Percentiles rank a stretch among this genome's conserved stretches.
These are phyloP conservation scores for Fusarium burgessii DNA, from an alignment of 2,329 filamentous ascomycete genomes.

Conservation along the genomic window DNA sequence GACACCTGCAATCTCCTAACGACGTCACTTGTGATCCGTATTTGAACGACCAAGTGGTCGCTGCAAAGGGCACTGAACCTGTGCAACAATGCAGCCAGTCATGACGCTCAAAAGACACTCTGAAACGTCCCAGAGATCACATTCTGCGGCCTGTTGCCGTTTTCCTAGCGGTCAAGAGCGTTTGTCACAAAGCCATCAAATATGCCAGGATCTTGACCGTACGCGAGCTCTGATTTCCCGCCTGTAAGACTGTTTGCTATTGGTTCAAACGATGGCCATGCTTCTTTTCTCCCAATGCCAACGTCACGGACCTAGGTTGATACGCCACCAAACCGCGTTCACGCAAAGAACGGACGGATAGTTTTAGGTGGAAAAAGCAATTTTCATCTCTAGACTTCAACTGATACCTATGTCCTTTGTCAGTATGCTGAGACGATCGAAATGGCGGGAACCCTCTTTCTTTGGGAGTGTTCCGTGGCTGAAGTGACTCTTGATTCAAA, in stretches of 20 bases:
- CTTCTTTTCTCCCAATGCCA: background rate
- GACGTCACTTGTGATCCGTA: background rate
- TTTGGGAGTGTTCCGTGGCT: background rate
- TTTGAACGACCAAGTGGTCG: conserved; percentile 12
- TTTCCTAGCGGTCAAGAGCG: background rate
- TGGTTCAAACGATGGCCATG: background rate
- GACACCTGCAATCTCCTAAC: background rate
- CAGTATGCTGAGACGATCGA: background rate
- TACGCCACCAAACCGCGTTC: background rate
- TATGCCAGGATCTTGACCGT: background rate
- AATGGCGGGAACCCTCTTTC: background rate
- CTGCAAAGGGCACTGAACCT: background rate
- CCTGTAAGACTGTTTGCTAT: background rate
- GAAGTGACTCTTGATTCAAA: background rate
- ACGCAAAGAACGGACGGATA: background rate
- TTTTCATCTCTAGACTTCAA: background rate
- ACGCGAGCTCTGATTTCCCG: background rate
- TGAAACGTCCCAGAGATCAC: background rate
- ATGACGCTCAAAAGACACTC: background rate
- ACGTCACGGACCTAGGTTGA: background rate
- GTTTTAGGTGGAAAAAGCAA: background rate
- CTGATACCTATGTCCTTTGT: background rate
- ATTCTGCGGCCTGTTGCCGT: background rate
- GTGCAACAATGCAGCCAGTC: conserved; percentile 7
- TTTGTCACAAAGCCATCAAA: background rate